Base-by-base conservation (phyloP, 2,329 filamentous ascomycete species). In the Phaeomoniella chlamydospora region DNA sequence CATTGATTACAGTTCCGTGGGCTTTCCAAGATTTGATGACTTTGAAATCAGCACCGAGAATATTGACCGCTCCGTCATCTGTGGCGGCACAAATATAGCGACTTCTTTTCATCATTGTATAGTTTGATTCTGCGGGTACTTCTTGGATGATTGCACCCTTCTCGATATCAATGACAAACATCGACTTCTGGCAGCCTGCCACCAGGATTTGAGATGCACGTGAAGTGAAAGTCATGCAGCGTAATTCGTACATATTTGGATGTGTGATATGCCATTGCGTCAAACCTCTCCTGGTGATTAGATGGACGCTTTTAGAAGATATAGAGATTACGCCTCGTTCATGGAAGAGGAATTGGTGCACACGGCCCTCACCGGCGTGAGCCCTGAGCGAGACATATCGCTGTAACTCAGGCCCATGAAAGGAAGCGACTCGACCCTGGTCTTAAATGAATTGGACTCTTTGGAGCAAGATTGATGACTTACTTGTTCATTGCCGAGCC, bases 141-240 rank as follows among this genome's bases (percentile, higher is more conserved):
- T 80, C 71, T 55, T 81, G 80, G 32, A 75, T 65, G 37, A 88
- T 69, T 42, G 74, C 71, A 19, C 82, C 82, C 57, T 83, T 85
- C 35, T 78, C 74, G 33, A 79, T 63, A 47, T 80, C 76, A 36
- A 80, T 68, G 17, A 70, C 77, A 53, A 94, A 81, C 81, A 98
- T 93, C 34, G 71, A 72, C 37, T 80, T 72, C 58, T 98, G 90
- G 45, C 79, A 74, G 33, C 90, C 90, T 33, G 86, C 90, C 19
- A 88, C 82, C 14, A 98, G 64, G 39, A 98, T 78, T 51, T 93
- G 72, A 16, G 81, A 83, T 5, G 80, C 80, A 51, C 86, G 86
- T 17, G 83, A 86, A 2, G 85, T 92, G 53, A 93, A 94, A 54
- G 81, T 88, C 86, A 96, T 96, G 58, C 90, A 96, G 47, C 77